These are phyloP conservation scores for Ophiocordyceps camponoti-saundersi DNA, from an alignment of 2,329 filamentous ascomycete species.

Conservation along the genomic window DNA sequence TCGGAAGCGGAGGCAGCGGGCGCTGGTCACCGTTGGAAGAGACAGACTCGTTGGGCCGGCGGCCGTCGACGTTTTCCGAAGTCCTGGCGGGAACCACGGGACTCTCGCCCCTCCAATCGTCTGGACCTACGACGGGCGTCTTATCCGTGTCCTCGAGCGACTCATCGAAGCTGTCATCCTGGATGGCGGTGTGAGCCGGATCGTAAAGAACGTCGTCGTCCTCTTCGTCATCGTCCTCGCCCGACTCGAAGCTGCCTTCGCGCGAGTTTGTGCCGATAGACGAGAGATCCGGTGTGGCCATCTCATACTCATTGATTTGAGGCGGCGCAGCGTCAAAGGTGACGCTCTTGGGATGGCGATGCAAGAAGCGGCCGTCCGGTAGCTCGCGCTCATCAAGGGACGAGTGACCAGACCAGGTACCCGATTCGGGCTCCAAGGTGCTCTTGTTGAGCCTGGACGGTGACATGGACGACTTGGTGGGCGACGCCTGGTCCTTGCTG, in stretches of 20 bases:
- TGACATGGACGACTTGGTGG: constrained; percentile 78
- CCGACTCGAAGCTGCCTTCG: constrained; percentile 82
- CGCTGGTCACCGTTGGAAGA: constrained; percentile 68
- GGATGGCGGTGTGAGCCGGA: constrained; percentile 21
- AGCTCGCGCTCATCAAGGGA: constrained; percentile 40
- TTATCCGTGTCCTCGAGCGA: constrained; percentile 92
- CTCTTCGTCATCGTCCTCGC: constrained; percentile 52
- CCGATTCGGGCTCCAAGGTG: constrained; percentile 51
- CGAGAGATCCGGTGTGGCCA: constrained; percentile 92
- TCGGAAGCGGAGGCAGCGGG: constrained; percentile 75
- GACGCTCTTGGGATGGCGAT: constrained; percentile 87
- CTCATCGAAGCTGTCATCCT: constrained; percentile 86
- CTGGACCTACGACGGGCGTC: constrained; percentile 91
- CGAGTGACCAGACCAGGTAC: constrained; percentile 51
- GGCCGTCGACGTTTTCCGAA: constrained; percentile 40
- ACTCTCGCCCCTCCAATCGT: constrained; percentile 78
- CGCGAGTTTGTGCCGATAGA: constrained; percentile 79
- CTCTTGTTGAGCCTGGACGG: constrained; percentile 48
- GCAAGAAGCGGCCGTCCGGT: constrained; percentile 48
- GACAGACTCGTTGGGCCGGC: constrained; percentile 50
- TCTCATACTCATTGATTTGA: constrained; percentile 93
- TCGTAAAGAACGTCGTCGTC: constrained; percentile 47
- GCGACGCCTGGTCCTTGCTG: constrained; percentile 58
- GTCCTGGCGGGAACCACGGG: constrained; percentile 16
- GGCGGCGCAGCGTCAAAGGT: constrained; percentile 91